A percentile compares a stretch with the other conserved stretches of the same genome.
Evolutionary conservation across 1,284 basidiomycete species (phyloP).

Genomic region (Puccinia coronata): DNA sequence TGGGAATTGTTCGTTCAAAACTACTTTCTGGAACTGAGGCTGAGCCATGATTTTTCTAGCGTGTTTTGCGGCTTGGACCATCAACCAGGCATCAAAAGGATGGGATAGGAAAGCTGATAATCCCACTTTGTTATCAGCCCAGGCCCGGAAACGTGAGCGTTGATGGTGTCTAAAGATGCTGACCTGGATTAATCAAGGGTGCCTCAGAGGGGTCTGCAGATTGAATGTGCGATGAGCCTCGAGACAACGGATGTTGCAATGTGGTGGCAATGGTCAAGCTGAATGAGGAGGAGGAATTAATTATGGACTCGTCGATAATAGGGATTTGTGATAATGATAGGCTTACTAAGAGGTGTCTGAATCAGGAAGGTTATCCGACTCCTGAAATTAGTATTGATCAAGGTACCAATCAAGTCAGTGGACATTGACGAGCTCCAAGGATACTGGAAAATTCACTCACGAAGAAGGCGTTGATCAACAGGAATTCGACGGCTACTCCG

Average conservation of each 20-base stretch:
- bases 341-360: constrained; percentile 36
- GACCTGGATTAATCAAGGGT: constrained; percentile 40
- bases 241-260: constrained; percentile 42
- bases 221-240: constrained; percentile 36
- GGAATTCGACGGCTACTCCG: constrained; percentile 33
- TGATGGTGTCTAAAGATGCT: background rate
- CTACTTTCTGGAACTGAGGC: background rate
- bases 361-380: background rate
- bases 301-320: no score
- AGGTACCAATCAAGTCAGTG: background rate
- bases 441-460: background rate
- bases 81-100: constrained; percentile 45
- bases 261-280: constrained; percentile 33
- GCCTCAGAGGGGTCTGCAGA: background rate
- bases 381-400: background rate
- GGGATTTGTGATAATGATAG: background rate
- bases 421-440: no score
- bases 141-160: background rate
- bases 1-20: constrained; percentile 26
- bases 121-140: background rate
- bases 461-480: constrained; percentile 26
- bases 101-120: constrained; percentile 23
- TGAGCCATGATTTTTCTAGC: constrained; percentile 33
- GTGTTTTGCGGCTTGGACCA: constrained; percentile 35
- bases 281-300: background rate